Evolutionary conservation across 805 yeast species (phyloP).

Genomic region (Saccharomycopsis sp.): DNA sequence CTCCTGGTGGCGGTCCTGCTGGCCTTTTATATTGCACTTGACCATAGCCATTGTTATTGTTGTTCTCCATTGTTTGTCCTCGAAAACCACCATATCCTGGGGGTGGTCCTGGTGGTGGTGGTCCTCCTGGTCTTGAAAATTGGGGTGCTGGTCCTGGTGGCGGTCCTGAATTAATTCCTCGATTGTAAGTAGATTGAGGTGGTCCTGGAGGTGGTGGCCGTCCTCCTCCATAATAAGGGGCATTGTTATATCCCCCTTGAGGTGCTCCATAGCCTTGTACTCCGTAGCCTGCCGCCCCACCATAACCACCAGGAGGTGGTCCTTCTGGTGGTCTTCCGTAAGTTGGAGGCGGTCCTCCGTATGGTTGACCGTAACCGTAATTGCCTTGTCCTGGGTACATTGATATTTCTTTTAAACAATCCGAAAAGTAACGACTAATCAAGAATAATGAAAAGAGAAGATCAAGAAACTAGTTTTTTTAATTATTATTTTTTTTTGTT

Average conservation of each 20-base stretch:
- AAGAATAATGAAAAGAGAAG: too few species aligned
- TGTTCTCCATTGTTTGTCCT: neutral
- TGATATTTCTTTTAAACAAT: too few species aligned
- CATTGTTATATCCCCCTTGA: neutral
- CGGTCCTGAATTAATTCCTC: too few species aligned
- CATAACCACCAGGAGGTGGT: neutral
- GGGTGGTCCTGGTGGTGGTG: constrained; percentile 1
- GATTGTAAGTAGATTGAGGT: too few species aligned
- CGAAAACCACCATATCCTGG: neutral
- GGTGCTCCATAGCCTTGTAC: neutral
- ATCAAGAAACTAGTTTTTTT: too few species aligned
- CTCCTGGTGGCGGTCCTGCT: constrained; percentile 8
- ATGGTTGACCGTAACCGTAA: neutral
- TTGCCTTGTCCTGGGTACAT: constrained; percentile 11
- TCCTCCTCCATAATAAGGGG: neutral
- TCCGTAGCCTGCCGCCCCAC: neutral
- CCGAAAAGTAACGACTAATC: too few species aligned
- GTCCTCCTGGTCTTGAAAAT: neutral
- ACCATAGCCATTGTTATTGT: neutral
- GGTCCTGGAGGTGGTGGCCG: too few species aligned
- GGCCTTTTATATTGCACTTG: constrained; percentile 4
- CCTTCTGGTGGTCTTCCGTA: neutral
- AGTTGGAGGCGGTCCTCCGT: neutral
- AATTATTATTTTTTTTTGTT: too few species aligned
- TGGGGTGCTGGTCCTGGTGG: constrained; percentile 2